Base-by-base conservation (phyloP, 176 grass and related monocot genomes). In the maize (Zea mays) region DNA sequence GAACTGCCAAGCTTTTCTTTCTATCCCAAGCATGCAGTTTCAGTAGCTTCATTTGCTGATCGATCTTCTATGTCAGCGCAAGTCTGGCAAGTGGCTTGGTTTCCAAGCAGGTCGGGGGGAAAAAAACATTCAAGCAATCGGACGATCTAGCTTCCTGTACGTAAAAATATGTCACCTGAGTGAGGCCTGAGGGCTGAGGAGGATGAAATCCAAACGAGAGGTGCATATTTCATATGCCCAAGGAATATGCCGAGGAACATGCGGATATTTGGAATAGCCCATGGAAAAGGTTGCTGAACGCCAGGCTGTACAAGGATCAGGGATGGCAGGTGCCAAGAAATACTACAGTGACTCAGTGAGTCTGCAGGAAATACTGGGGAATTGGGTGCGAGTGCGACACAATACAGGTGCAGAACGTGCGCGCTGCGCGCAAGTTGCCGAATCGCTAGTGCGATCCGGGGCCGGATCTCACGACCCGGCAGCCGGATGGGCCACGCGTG, bases 241-340 rank as follows among this genome's bases (percentile, higher is more conserved):
- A 42, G 54, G 83, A 73, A 85, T 66, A 79, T 38, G 75, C 75
- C 3, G 5, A 38, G 65, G n/a, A 41, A 47, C n/a, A 65, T 8
- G 2, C 14, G 42, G 19, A 61, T 52, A 44, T 73, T 51, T n/a
- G n/a, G 34, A 20, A 17, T 27, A 7, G 61, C 55, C 10, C 17
- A 7, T 3, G 34, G n/a, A 27, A 54, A 36, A 64, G 33, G 13
- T n/a, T 5, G 19, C 17, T 2, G 9, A 52, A 77, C 44, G 43
- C 67, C 21, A 51, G 34, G 48, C 27, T 80, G 78, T 34, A 19
- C 27, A 33, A 4, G 51, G 10, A 58, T 46, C 5, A 38, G 8
- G 15, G 27, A 27, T 27, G 7, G 8, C 66, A 20, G 42, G 65
- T 64, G 56, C 68, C 51, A 1, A 35, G 5, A 50, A 44, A 75